Evolutionary conservation across 306 rosid species (phyloP).

Genomic region (Abrus precatorius): DNA sequence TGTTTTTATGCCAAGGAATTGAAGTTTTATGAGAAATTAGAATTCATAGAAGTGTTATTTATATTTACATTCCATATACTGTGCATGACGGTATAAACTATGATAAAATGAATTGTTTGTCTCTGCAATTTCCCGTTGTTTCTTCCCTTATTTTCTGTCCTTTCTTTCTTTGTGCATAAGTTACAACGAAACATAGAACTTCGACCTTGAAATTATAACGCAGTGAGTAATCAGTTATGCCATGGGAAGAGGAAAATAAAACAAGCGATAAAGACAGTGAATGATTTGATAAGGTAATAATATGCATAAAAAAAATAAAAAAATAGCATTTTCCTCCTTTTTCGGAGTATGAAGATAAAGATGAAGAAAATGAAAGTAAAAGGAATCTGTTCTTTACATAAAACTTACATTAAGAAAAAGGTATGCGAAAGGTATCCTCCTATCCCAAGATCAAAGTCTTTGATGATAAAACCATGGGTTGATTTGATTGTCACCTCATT

Average conservation of each 20-base stretch:
- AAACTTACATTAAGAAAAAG: no score
- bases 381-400: neutral
- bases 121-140: neutral
- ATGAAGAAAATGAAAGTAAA: neutral
- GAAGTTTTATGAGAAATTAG: neutral
- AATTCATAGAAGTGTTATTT: neutral
- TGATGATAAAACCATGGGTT: no score
- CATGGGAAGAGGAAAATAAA: neutral
- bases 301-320: neutral
- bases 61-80: neutral
- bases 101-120: neutral
- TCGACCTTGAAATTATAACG: slow-evolving; percentile 9
- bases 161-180: slow-evolving; percentile 2
- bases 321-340: neutral
- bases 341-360: neutral
- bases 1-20: no score
- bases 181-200: slow-evolving; percentile 3
- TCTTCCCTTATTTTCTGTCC: neutral
- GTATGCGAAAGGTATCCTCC: no score
- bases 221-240: neutral
- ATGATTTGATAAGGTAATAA: neutral
- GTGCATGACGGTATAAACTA: neutral
- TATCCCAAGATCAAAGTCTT: no score
- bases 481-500: no score
- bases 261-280: neutral